A percentile compares a stretch with the other conserved stretches of the same genome.
These are phyloP conservation scores for Chlorophyllum brunneum DNA, from an alignment of 768 basidiomycete species.

Conservation along the genomic window DNA sequence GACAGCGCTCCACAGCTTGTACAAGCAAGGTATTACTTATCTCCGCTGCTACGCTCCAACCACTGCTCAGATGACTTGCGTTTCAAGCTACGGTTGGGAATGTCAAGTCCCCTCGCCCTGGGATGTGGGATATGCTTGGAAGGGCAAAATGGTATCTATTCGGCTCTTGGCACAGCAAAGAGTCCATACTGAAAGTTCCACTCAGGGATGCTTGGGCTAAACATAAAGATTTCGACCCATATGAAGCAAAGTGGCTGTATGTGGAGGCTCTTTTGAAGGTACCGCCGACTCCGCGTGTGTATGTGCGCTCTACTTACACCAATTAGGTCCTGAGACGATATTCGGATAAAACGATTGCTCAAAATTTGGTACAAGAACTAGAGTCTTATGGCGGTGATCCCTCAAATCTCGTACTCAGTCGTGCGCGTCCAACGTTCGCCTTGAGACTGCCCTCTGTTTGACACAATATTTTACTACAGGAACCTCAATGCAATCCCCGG, in stretches of 20 bases:
- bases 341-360: slow-evolving; percentile 77
- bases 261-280: slow-evolving; percentile 87
- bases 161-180: not conserved
- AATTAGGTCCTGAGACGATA: slow-evolving; percentile 76
- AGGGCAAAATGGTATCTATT: slow-evolving; percentile 84
- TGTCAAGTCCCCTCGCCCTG: slow-evolving; percentile 73
- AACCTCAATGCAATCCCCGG: slow-evolving; percentile 43
- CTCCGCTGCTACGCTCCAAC: slow-evolving; percentile 1
- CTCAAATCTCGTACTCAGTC: slow-evolving; percentile 58
- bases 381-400: slow-evolving; percentile 73
- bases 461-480: slow-evolving; percentile 32
- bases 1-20: slow-evolving; percentile 50
- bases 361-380: slow-evolving; percentile 71
- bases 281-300: not conserved
- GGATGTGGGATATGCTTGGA: slow-evolving; percentile 87
- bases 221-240: slow-evolving; percentile 73
- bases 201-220: slow-evolving; percentile 94
- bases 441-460: too few relatives aligned
- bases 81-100: slow-evolving; percentile 83
- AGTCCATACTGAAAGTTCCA: slow-evolving; percentile 9
- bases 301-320: not conserved
- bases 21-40: slow-evolving; percentile 76
- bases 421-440: slow-evolving; percentile 33
- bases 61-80: slow-evolving; percentile 10
- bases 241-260: slow-evolving; percentile 86